These are phyloP conservation scores for Grosmannia penicillata DNA, from an alignment of 2,329 filamentous ascomycete genomes.

Conservation along the genomic window DNA sequence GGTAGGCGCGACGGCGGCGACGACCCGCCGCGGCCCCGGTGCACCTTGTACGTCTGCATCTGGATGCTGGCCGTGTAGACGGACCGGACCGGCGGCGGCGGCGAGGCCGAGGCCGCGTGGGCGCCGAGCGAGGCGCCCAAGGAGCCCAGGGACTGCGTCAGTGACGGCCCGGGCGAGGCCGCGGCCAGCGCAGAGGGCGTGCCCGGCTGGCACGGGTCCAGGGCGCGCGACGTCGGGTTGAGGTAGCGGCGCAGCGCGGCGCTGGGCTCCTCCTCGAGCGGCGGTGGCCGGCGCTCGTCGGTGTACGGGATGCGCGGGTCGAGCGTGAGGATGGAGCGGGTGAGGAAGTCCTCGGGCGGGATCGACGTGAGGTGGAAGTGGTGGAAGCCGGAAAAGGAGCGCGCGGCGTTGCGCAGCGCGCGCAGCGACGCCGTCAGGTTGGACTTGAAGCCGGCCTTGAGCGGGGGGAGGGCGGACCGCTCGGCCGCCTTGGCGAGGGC, in stretches of 20 bases:
- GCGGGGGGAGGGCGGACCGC: constrained; percentile 25
- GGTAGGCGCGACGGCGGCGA: constrained; percentile 2
- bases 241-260: constrained; percentile 52
- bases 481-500: constrained; percentile 4
- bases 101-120: constrained; percentile 8
- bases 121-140: too few species aligned
- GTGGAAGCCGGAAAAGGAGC: constrained; percentile 47
- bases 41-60: constrained; percentile 56
- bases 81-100: constrained; percentile 11
- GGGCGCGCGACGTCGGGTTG: constrained; percentile 43
- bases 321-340: constrained; percentile 52
- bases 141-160: too few species aligned
- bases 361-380: constrained; percentile 47
- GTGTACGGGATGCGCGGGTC: constrained; percentile 52
- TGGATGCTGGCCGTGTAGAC: constrained; percentile 52
- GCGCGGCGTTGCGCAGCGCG: constrained; percentile 48
- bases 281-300: constrained; percentile 50
- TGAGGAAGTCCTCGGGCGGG: constrained; percentile 51
- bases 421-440: constrained; percentile 53
- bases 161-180: background rate
- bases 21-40: constrained; percentile 10
- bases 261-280: constrained; percentile 48
- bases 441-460: constrained; percentile 49
- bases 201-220: constrained; percentile 21
- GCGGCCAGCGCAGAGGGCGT: background rate